Conservation (phyloP, 73 alveolate genomes). For the Breviolum minutum region DNA sequence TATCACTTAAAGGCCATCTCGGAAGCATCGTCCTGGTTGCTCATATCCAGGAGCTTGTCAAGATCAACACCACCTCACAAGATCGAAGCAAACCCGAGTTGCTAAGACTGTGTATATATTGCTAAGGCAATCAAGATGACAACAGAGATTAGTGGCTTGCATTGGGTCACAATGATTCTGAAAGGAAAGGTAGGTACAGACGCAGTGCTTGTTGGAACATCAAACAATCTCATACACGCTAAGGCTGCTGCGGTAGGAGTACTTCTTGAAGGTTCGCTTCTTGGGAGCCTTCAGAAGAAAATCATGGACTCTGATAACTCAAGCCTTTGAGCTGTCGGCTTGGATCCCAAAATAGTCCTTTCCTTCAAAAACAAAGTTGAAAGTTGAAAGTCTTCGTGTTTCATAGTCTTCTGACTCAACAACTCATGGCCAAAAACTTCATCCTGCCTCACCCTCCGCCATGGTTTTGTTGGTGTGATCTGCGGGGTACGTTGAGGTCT, state of each 20-base stretch:
- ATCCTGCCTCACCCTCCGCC: constrained; percentile 32
- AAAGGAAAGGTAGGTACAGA: too few species aligned
- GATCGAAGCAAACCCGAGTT: too few species aligned
- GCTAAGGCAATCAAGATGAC: too few species aligned
- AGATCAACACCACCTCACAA: constrained; percentile 97
- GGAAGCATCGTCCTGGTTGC: constrained; percentile 93
- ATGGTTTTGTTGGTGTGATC: neutral
- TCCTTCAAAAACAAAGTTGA: too few species aligned
- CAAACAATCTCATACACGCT: too few species aligned
- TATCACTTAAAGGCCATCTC: neutral
- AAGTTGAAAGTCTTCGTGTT: too few species aligned
- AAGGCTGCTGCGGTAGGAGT: constrained; percentile 96
- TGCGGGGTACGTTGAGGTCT: neutral
- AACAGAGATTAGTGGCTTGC: too few species aligned
- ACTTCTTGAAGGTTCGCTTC: constrained; percentile 98
- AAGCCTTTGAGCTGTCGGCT: neutral
- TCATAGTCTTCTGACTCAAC: too few species aligned
- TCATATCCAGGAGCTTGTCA: constrained; percentile 97
- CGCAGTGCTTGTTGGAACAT: too few species aligned
- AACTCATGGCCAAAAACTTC: too few species aligned
- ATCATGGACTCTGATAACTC: neutral
- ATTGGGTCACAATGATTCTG: too few species aligned
- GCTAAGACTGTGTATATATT: too few species aligned
- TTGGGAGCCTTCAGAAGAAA: constrained; percentile 53
- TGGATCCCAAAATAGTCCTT: neutral